Conservation (phyloP, 257 asterid species). For the Rauvolfia tetraphylla region DNA sequence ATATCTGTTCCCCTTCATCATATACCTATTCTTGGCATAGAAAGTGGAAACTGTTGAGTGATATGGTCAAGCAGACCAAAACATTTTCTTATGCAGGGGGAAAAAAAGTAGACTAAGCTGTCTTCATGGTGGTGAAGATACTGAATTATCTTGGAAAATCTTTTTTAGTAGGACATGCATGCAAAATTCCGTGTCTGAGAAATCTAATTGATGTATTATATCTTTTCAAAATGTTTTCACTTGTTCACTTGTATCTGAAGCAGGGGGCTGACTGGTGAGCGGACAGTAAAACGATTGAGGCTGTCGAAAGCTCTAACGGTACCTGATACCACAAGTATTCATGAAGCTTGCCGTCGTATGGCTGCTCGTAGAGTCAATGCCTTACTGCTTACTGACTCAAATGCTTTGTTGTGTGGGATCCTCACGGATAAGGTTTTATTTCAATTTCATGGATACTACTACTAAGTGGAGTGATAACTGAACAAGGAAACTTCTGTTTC, state of each 20-base stretch:
- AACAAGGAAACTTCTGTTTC: background rate
- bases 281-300: constrained; percentile 91
- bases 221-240: constrained; percentile 15
- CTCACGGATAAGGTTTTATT: constrained; percentile 81
- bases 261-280: constrained; percentile 88
- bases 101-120: background rate
- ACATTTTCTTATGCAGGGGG: background rate
- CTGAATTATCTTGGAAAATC: background rate
- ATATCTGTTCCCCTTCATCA: background rate
- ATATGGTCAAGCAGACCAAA: background rate
- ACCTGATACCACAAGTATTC: constrained; percentile 72
- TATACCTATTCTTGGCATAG: background rate
- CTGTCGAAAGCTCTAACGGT: constrained; percentile 86
- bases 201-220: background rate
- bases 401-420: constrained; percentile 90
- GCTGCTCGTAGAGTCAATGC: constrained; percentile 94
- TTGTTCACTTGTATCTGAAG: constrained; percentile 24
- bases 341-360: constrained; percentile 89
- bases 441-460: constrained; percentile 7
- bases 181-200: background rate
- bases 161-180: background rate
- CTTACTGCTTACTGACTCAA: constrained; percentile 88
- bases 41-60: constrained; percentile 3
- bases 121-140: background rate
- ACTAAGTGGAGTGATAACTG: background rate